These are phyloP conservation scores for Penicillium egyptiacum DNA, from an alignment of 495 filamentous ascomycete genomes.

Conservation along the genomic window DNA sequence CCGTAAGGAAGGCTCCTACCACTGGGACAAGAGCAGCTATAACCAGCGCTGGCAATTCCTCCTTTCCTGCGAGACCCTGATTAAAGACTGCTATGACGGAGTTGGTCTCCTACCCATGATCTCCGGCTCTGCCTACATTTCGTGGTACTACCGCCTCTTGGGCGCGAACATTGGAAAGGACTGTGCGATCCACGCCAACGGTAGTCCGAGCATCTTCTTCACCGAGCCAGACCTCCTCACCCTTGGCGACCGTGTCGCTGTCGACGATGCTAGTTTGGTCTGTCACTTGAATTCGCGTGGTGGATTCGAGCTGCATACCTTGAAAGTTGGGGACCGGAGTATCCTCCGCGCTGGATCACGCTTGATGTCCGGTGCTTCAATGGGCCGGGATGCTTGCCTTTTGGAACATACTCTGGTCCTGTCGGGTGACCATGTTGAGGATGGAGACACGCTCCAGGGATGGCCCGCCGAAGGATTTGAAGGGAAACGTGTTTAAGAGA, in stretches of 20 bases:
- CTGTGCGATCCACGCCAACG: constrained; percentile 47
- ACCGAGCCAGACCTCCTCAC: constrained; percentile 51
- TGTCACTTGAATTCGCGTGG: constrained; percentile 48
- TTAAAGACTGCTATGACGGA: constrained; percentile 42
- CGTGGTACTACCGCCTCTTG: constrained; percentile 43
- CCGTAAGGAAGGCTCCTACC: constrained; percentile 40
- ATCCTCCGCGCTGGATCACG: constrained; percentile 44
- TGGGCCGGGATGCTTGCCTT: constrained; percentile 44
- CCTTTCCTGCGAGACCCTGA: constrained; percentile 43
- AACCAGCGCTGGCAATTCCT: constrained; percentile 49
- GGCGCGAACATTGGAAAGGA: constrained; percentile 46
- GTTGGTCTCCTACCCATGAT: constrained; percentile 44
- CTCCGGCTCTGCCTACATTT: constrained; percentile 40
- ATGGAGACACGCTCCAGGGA: constrained; percentile 41
- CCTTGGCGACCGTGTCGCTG: constrained; percentile 44
- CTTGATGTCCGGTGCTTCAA: constrained; percentile 42
- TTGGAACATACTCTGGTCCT: constrained; percentile 50
- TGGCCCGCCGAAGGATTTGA: constrained; percentile 48
- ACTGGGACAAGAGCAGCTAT: constrained; percentile 48
- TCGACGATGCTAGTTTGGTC: constrained; percentile 50
- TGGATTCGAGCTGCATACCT: constrained; percentile 45
- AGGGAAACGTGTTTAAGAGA: constrained; percentile 14
- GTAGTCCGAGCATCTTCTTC: constrained; percentile 42
- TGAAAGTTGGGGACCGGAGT: constrained; percentile 42
- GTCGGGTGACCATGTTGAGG: constrained; percentile 47